Evolutionary conservation across 345 rosid species (phyloP).

Genomic region (Citrus cavaleriei): DNA sequence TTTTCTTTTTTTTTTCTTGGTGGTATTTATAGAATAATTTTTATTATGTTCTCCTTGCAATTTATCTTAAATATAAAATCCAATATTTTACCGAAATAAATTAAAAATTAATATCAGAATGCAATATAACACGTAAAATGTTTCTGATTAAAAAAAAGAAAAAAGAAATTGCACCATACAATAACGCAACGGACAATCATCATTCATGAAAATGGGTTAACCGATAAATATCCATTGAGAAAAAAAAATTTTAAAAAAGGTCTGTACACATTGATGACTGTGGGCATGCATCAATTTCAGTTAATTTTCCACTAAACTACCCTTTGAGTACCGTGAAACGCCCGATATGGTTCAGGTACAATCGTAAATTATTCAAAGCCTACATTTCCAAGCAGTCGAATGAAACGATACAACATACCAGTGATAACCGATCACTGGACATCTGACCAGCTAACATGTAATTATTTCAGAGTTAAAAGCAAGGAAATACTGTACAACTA

Average conservation of each 20-base stretch:
- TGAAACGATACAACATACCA: background rate
- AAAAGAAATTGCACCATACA: too few relatives aligned
- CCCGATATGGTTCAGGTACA: background rate
- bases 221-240: background rate
- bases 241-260: background rate
- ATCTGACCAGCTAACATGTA: background rate
- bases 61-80: too few relatives aligned
- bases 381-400: background rate
- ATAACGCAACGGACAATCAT: too few relatives aligned
- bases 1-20: too few relatives aligned
- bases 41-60: too few relatives aligned
- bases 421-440: background rate
- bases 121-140: too few relatives aligned
- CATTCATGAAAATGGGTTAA: too few relatives aligned
- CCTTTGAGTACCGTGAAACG: background rate
- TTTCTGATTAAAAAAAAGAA: too few relatives aligned
- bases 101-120: too few relatives aligned
- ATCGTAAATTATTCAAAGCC: background rate
- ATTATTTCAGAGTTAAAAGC: constrained; percentile 7
- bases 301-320: background rate
- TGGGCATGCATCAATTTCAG: background rate
- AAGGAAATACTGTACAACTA: constrained; percentile 18
- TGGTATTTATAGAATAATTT: too few relatives aligned
- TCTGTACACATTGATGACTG: background rate
- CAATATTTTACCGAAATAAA: too few relatives aligned